Evolutionary conservation across 2,329 filamentous ascomycete species (phyloP), one percentile per base, ranked within the genome.

Genomic region (Cladosporium sp.): DNA sequence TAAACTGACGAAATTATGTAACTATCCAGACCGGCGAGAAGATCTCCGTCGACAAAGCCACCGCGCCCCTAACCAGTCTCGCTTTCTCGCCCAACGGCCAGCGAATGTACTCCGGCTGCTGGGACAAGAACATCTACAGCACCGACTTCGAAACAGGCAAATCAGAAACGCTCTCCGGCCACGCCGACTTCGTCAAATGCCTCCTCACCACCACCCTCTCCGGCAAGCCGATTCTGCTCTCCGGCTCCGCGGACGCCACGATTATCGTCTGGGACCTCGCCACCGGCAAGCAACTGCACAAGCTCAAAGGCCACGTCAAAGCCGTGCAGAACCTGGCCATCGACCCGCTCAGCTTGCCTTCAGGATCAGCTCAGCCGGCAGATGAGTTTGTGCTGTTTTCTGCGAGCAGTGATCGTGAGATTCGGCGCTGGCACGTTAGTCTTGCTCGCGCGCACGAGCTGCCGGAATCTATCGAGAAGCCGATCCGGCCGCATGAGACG

Each of bases 41-140:
- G 36, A 65, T 61, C 57, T 58, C 57, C 1, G 63, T 91, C 74
- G 86, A 86, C 73, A 92, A 92, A 2, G 91, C 93, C 21, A 85
- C 85, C 54, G 90, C 92, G 3, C 95, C 95, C 1, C 82, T 97
- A 11, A 94, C 92, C 11, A 91, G 90, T 70, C 79, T 96, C 30
- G 87, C 90, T 18, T 82, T 92, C 39, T 88, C 87, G 16, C 76
- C 81, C 4, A 59, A 65, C 14, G 73, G 74, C 5, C 71, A 74
- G 59, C 90, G 84, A 1, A 75, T 97, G 13, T 97, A 92, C 77
- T 92, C 92, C 26, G 94, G 93, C 36, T 95, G 89, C 66, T 99
- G 95, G 95, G 94, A 99, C 79, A 97, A 96, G 80, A 85, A 87
- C 23, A 85, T 98, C 65, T 97, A 93, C 89, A 91, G 90, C 34